Conservation (phyloP, 75 land plant species). For the Cryptomeria japonica region DNA sequence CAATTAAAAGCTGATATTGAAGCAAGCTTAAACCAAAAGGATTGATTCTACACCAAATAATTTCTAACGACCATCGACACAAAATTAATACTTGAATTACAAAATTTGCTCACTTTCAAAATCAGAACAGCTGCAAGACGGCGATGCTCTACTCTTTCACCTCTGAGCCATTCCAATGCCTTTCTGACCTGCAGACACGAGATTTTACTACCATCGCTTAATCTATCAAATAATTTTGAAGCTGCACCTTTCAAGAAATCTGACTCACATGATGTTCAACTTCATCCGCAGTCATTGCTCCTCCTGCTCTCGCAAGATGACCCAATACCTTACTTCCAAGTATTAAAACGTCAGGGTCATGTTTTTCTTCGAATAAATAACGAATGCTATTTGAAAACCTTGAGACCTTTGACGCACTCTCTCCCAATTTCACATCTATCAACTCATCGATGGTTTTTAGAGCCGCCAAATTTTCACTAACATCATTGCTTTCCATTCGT, state of each 20-base stretch:
- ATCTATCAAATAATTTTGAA: constrained; percentile 7
- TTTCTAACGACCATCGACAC: neutral
- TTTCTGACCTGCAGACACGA: constrained; percentile 56
- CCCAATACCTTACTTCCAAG: constrained; percentile 86
- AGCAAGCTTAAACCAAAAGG: neutral
- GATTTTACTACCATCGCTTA: neutral
- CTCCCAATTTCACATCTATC: constrained; percentile 91
- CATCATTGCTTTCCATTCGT: constrained; percentile 70
- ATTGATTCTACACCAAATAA: neutral
- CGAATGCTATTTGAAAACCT: constrained; percentile 65
- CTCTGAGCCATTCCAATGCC: constrained; percentile 84
- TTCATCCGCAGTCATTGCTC: constrained; percentile 97
- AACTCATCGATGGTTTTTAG: constrained; percentile 81
- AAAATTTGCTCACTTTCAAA: constrained; percentile 62
- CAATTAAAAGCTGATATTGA: neutral
- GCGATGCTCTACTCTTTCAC: constrained; percentile 83
- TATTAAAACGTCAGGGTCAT: constrained; percentile 73
- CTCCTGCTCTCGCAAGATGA: constrained; percentile 91
- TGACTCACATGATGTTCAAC: constrained; percentile 83
- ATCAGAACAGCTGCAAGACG: constrained; percentile 98
- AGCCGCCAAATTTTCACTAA: constrained; percentile 83
- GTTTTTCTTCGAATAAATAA: constrained; percentile 76
- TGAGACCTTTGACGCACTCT: constrained; percentile 86
- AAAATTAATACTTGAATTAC: neutral
- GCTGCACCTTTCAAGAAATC: neutral